phyloP scores from a whole-genome alignment of 2,329 filamentous ascomycete species.

The Trichoderma arundinaceum region DNA sequence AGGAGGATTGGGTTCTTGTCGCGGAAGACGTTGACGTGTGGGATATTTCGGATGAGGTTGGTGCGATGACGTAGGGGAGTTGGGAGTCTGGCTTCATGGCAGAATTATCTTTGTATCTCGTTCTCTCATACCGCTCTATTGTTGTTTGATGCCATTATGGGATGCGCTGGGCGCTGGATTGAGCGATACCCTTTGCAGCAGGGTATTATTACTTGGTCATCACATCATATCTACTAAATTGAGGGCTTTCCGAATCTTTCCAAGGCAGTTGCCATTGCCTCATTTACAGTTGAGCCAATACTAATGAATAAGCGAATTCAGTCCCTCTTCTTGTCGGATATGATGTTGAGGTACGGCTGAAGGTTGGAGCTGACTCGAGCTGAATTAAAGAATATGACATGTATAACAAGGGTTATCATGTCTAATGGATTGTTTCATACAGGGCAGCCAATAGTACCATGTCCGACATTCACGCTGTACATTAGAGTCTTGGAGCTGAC shows the following conservation, averaged over 20 bases:
- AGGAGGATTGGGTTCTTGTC: slow-evolving; percentile 14
- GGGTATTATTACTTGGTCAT: neutral
- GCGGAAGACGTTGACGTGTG: neutral
- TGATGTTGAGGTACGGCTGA: neutral
- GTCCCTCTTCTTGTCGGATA: too few relatives aligned
- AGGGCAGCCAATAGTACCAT: neutral
- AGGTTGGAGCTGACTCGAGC: neutral
- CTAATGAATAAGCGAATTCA: too few relatives aligned
- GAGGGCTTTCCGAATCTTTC: neutral
- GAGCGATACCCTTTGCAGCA: neutral
- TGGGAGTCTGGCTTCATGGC: neutral
- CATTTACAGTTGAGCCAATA: too few relatives aligned
- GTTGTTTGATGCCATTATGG: too few relatives aligned
- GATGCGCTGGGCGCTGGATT: neutral
- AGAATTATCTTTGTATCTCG: neutral
- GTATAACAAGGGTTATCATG: neutral
- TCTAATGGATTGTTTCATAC: neutral
- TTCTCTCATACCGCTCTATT: neutral
- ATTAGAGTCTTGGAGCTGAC: neutral
- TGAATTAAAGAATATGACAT: neutral
- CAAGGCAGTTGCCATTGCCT: neutral
- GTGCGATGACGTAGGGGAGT: too few relatives aligned
- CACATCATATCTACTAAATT: neutral
- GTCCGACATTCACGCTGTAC: neutral
- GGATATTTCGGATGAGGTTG: slow-evolving; percentile 11